These are phyloP conservation scores for Rauvolfia tetraphylla DNA, from an alignment of 257 asterid genomes.

Conservation along the genomic window DNA sequence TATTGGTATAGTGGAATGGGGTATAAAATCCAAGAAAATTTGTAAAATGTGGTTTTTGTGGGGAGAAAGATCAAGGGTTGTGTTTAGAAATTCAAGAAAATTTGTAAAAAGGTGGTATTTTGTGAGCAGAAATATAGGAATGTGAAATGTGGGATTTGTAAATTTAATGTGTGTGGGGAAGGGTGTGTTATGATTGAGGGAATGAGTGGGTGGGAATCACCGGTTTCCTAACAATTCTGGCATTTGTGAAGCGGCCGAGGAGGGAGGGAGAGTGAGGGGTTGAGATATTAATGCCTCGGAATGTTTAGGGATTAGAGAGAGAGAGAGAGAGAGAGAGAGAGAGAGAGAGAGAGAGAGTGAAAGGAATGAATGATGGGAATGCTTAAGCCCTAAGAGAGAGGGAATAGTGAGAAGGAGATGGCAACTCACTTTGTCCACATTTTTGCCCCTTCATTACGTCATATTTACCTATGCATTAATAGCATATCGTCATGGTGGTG, in stretches of 20 bases:
- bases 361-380: not conserved
- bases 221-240: conserved; percentile 23
- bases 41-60: not conserved
- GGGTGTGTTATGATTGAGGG: conserved; percentile 30
- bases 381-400: conserved; percentile 20
- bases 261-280: not conserved
- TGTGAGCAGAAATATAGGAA: not conserved
- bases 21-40: conserved; percentile 1
- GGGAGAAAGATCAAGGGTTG: not conserved
- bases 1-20: conserved; percentile 2
- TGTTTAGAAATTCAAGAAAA: not conserved
- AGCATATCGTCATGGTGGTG: not conserved
- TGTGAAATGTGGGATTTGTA: not conserved
- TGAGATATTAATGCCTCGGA: conserved; percentile 43
- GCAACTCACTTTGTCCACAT: conserved; percentile 5
- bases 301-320: conserved; percentile 39
- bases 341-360: not conserved
- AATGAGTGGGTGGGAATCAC: conserved; percentile 53
- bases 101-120: not conserved
- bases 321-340: not conserved
- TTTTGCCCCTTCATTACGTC: conserved; percentile 6
- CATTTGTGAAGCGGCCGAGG: conserved; percentile 52
- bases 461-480: not conserved
- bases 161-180: conserved; percentile 2
- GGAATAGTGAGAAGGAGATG: conserved; percentile 15